Evolutionary conservation across 2,329 filamentous ascomycete genomes (phyloP).

Genomic region (Fusarium pilosicola): DNA sequence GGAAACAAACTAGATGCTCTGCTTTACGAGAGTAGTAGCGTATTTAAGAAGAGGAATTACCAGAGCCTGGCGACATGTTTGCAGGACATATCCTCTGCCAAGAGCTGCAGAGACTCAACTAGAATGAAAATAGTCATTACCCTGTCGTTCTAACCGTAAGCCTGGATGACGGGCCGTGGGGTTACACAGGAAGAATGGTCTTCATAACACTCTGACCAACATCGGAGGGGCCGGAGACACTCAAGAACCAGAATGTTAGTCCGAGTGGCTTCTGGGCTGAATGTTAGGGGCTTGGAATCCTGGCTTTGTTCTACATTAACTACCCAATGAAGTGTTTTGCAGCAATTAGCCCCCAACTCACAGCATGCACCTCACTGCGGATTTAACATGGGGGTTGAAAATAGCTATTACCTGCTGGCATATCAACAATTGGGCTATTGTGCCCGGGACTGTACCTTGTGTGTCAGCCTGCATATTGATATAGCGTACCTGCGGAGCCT

Average conservation of each 20-base stretch:
- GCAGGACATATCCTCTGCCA: rapidly evolving
- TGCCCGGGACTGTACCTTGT: neutral
- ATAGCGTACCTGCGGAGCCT: neutral
- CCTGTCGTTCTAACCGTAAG: neutral
- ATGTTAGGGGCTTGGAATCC: rapidly evolving
- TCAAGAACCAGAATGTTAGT: neutral
- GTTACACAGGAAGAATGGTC: rapidly evolving
- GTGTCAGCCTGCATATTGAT: neutral
- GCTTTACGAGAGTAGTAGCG: rapidly evolving
- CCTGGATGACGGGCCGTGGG: neutral
- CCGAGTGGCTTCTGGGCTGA: neutral
- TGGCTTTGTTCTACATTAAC: neutral
- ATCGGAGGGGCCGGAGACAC: neutral
- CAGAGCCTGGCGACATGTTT: rapidly evolving
- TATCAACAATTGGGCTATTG: too few relatives aligned
- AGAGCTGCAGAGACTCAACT: rapidly evolving
- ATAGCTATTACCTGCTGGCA: neutral
- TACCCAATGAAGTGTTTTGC: neutral
- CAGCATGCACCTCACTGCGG: rapidly evolving
- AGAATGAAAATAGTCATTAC: neutral
- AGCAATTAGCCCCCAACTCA: neutral
- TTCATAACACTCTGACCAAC: neutral
- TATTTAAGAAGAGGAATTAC: rapidly evolving
- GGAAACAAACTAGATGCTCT: neutral
- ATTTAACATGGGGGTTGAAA: neutral